Evolutionary conservation across 1,139 yeast species (phyloP).

Genomic region (Yamadazyma diospyri): DNA sequence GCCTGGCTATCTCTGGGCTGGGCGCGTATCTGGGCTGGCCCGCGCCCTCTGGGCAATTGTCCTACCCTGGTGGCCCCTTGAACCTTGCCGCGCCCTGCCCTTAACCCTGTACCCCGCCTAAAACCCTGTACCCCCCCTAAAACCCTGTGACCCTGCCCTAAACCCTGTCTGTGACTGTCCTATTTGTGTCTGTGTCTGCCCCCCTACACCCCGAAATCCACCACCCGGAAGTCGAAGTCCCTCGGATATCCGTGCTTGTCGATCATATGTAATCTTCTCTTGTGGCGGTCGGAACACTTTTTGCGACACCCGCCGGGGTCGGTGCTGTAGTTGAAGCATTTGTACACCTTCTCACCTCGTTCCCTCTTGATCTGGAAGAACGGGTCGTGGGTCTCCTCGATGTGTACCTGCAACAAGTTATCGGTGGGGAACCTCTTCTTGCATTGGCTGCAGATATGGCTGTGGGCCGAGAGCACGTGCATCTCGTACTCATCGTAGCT

Average conservation of each 20-base stretch:
- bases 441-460: conserved; percentile 41
- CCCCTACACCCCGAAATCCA: conserved; percentile 25
- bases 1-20: no score
- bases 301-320: conserved; percentile 28
- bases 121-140: no score
- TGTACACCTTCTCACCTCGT: conserved; percentile 35
- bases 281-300: conserved; percentile 25
- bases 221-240: conserved; percentile 36
- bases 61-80: no score
- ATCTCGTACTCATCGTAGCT: conserved; percentile 24
- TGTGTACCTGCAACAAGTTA: conserved; percentile 40
- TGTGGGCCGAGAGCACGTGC: conserved; percentile 24
- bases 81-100: no score
- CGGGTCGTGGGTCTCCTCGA: conserved; percentile 54
- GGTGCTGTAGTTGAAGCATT: conserved; percentile 32
- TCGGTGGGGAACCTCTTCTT: conserved; percentile 38
- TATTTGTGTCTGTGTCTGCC: no score
- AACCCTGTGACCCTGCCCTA: no score
- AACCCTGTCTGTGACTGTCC: no score
- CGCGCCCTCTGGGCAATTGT: no score
- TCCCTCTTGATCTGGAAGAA: conserved; percentile 33
- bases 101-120: no score
- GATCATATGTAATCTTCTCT: conserved; percentile 45
- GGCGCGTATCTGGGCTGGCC: no score
- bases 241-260: conserved; percentile 49